Evolutionary conservation across 768 basidiomycete genomes (phyloP), one percentile per base, ranked within the genome.

Genomic region (Mycena indigotica): DNA sequence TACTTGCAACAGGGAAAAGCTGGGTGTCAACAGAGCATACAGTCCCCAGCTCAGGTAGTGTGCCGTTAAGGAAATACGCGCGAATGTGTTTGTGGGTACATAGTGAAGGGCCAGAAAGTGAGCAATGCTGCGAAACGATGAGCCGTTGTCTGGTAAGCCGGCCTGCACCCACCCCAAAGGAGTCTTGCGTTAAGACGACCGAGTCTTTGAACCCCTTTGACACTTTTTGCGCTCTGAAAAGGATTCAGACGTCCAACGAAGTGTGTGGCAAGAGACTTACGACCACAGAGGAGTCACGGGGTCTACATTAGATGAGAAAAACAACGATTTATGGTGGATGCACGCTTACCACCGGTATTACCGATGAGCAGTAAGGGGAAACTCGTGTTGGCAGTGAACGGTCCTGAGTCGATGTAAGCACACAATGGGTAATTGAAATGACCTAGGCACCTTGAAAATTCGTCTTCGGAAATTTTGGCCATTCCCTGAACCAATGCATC

Each of bases 331-430:
- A 21, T 46, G 10, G 8, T 13, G 19, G 23, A 24, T 15, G 23
- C 12, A 15, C 44, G 13, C 44, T 45, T 19, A 50, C 48, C 48
- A 5, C 46, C 55, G 12, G 55, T 56, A 24, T 56, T 56, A 4
- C 55, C 40, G 28, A 26, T 1, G 6, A 52, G 59, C 10, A 66
- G 50, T 39, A 17, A 46, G 2, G 25, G 30, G 13, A 46, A 21
- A 52, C 38, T 29, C 19, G 35, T 28, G 13, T 16, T n/a, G 13
- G 32, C 10, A 28, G 23, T 0, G 4, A 53, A 28, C 5, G 32
- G 26, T 67, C 75, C 59, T 66, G 82, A 82, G 66, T 64, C 66
- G 85, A 81, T 57, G n/a, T n/a, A 86, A 85, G 80, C 83, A 81
- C 0, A 73, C 79, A 13, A 89, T 67, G 26, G 16, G n/a, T 40